Evolutionary conservation across 1,284 basidiomycete genomes (phyloP), one percentile per base, ranked within the genome.

Genomic region (Moesziomyces globuligerus): DNA sequence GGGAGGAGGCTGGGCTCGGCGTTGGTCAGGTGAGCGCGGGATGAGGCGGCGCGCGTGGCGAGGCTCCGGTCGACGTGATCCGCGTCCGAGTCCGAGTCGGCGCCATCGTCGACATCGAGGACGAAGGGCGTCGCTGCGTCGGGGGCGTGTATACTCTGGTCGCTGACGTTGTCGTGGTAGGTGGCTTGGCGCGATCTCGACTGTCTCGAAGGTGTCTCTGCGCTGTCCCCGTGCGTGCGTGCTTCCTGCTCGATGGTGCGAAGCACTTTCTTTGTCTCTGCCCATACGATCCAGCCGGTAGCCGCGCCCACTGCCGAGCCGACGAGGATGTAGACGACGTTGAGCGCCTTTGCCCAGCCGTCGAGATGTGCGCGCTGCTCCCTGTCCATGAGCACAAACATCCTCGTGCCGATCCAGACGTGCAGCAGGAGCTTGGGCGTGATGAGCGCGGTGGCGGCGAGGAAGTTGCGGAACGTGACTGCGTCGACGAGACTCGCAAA

Each of bases 341-440:
- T 78, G 32, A 75, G 40, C 7, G 43, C 36, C 32, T 62, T 55
- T 3, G 71, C 53, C 50, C 52, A 57, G 1, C 51, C 57, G 32
- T 75, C 73, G 20, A 77, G 34, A 17, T 66, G 53, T 3, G 56
- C 60, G 0, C 76, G 50, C 15, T 67, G 50, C 38, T 72, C 67
- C 1, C 59, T 15, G 46, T 80, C 74, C 51, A 81, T 74, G 3
- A 81, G 51, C 45, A 76, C 55, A 40, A 65, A 80, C 60, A 77
- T 69, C 17, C 71, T 48, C 6, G 73, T 71, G 3, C 80, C 79
- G 43, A 81, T 38, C 48, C 74, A 81, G 25, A 81, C 74, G 41
- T 81, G 80, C 11, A 81, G 21, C 18, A 80, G 43, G n/a, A 81
- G 54, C 37, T 79, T 80, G 17, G 80, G 80, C 5, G 78, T 75